These are phyloP conservation scores for Medicago ruthenica DNA, from an alignment of 306 rosid genomes.

Conservation along the genomic window DNA sequence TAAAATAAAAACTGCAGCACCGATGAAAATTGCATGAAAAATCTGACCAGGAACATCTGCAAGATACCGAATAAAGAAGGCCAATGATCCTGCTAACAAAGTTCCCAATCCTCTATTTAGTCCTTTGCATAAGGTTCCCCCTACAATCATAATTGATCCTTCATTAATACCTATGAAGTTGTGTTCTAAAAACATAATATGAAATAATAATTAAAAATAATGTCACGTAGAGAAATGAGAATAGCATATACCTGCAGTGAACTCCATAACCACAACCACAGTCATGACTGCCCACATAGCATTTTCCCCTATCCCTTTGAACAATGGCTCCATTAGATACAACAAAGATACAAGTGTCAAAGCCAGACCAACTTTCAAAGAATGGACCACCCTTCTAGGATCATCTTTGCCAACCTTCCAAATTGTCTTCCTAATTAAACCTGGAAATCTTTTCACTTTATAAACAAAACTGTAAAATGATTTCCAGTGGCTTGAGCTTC, in stretches of 20 bases:
- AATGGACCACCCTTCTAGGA: conserved; percentile 76
- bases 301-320: conserved; percentile 64
- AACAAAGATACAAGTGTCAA: conserved; percentile 72
- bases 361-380: conserved; percentile 82
- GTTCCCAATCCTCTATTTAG: conserved; percentile 94
- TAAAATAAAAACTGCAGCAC: conserved; percentile 69
- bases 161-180: background rate
- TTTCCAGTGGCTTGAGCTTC: conserved; percentile 44
- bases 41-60: conserved; percentile 54
- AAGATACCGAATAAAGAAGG: conserved; percentile 66
- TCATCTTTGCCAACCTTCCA: conserved; percentile 49
- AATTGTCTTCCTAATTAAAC: conserved; percentile 45
- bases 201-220: background rate
- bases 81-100: conserved; percentile 75
- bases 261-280: conserved; percentile 90
- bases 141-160: conserved; percentile 43
- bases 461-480: conserved; percentile 32
- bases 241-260: conserved; percentile 71
- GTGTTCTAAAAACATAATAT: background rate
- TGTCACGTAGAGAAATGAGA: background rate
- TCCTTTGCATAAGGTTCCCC: conserved; percentile 91
- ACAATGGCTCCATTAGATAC: conserved; percentile 73
- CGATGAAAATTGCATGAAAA: conserved; percentile 70
- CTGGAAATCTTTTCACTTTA: conserved; percentile 53
- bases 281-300: conserved; percentile 98